phyloP scores from a whole-genome alignment of 805 yeast species.

The Starmerella vaccinii region DNA sequence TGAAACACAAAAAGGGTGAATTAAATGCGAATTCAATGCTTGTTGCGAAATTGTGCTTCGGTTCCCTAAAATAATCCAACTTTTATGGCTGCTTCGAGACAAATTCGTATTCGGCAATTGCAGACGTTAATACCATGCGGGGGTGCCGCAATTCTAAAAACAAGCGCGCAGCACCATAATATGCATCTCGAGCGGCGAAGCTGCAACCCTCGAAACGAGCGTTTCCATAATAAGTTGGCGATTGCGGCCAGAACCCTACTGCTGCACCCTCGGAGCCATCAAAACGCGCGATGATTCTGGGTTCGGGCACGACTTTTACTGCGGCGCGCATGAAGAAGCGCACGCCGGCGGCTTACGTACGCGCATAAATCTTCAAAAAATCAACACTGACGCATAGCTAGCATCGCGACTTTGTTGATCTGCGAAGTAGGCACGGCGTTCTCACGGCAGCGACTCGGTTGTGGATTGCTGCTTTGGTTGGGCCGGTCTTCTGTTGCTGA shows the following conservation, averaged over 20 bases:
- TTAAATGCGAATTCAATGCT: too few relatives aligned
- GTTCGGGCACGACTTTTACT: not conserved
- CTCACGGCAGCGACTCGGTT: not conserved
- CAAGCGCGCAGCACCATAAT: too few relatives aligned
- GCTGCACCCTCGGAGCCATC: not conserved
- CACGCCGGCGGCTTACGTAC: not conserved
- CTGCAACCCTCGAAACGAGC: not conserved
- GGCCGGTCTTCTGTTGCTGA: not conserved
- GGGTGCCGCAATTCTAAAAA: too few relatives aligned
- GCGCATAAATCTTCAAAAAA: slow-evolving; percentile 2
- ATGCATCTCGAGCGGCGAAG: too few relatives aligned
- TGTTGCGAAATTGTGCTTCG: too few relatives aligned
- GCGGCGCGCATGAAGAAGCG: slow-evolving; percentile 1
- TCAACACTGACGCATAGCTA: not conserved
- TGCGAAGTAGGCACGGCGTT: not conserved
- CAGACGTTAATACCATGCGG: too few relatives aligned
- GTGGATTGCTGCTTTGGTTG: not conserved
- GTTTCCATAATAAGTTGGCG: not conserved
- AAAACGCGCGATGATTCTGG: not conserved
- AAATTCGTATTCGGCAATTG: too few relatives aligned
- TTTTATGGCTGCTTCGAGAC: too few relatives aligned
- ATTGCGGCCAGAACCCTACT: not conserved
- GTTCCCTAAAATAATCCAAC: too few relatives aligned
- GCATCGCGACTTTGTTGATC: not conserved
- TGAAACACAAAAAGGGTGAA: too few relatives aligned